Conservation (phyloP, 2,329 filamentous ascomycete species). For the Hypoxylon rubiginosum region DNA sequence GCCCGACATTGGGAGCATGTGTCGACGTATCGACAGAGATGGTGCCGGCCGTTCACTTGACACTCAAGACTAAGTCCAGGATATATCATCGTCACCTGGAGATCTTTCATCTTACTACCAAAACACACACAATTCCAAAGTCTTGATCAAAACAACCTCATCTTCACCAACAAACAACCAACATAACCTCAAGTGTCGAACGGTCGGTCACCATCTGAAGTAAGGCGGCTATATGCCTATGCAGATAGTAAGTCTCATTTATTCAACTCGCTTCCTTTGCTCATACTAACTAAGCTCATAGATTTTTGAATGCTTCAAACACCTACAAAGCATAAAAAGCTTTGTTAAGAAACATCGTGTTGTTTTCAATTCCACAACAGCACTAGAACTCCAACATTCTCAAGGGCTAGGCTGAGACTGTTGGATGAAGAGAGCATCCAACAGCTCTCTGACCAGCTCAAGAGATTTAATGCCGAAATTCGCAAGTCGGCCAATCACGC, state of each 20-base stretch:
- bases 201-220: not conserved
- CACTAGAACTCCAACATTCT: not conserved
- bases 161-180: not conserved
- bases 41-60: conserved; percentile 1
- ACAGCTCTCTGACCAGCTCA: not conserved
- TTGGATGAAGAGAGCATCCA: conserved; percentile 4
- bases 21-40: conserved; percentile 4
- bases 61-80: not conserved
- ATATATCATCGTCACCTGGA: not conserved
- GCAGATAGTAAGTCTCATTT: not conserved
- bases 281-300: not conserved
- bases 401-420: not conserved
- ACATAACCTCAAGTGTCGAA: not conserved
- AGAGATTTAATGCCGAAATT: not conserved
- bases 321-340: not conserved
- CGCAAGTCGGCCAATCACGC: not conserved
- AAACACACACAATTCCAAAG: not conserved
- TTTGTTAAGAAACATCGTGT: not conserved
- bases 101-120: not conserved
- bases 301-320: not conserved
- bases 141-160: not conserved
- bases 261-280: not conserved
- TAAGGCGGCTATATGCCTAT: not conserved
- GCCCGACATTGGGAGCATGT: not conserved
- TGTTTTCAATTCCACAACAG: not conserved